phyloP scores from a whole-genome alignment of 352 stramenopile genomes.

The Aphanomyces astaci region DNA sequence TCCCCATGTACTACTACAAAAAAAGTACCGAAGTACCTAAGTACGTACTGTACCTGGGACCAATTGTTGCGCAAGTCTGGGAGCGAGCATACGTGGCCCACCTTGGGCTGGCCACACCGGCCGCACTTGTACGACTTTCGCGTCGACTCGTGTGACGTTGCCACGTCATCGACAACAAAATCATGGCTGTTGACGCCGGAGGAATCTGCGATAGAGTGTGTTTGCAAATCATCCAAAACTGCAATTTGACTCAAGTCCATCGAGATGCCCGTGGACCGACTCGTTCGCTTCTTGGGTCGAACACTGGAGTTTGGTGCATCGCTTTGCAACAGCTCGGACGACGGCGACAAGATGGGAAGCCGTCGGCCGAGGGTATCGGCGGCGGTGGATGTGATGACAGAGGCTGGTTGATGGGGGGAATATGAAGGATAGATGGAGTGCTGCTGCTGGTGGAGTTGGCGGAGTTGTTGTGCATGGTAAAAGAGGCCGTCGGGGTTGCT shows the following conservation, averaged over 20 bases:
- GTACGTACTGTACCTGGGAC: slow-evolving; percentile 55
- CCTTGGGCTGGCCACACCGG: slow-evolving; percentile 75
- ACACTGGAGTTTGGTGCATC: too few species aligned
- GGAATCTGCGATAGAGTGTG: too few species aligned
- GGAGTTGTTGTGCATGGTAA: slow-evolving; percentile 18
- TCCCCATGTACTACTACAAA: too few species aligned
- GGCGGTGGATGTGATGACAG: too few species aligned
- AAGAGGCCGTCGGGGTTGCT: slow-evolving; percentile 20
- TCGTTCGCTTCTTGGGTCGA: slow-evolving; percentile 4
- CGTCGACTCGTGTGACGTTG: slow-evolving; percentile 27
- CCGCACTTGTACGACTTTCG: slow-evolving; percentile 84
- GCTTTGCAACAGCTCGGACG: too few species aligned
- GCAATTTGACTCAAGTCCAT: slow-evolving; percentile 82
- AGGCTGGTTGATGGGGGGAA: background rate
- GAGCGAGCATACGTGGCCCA: slow-evolving; percentile 81
- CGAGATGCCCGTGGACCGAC: slow-evolving; percentile 65
- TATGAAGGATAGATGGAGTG: too few species aligned
- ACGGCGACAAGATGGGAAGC: too few species aligned
- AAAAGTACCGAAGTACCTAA: too few species aligned
- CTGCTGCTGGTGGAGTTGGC: background rate
- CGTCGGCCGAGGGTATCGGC: too few species aligned
- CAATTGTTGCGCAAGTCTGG: slow-evolving; percentile 81
- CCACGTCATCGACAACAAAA: too few species aligned
- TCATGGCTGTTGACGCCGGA: too few species aligned
- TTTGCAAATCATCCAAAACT: too few species aligned